Evolutionary conservation across 768 basidiomycete species (phyloP).

Genomic region (Fomitopsis serialis): DNA sequence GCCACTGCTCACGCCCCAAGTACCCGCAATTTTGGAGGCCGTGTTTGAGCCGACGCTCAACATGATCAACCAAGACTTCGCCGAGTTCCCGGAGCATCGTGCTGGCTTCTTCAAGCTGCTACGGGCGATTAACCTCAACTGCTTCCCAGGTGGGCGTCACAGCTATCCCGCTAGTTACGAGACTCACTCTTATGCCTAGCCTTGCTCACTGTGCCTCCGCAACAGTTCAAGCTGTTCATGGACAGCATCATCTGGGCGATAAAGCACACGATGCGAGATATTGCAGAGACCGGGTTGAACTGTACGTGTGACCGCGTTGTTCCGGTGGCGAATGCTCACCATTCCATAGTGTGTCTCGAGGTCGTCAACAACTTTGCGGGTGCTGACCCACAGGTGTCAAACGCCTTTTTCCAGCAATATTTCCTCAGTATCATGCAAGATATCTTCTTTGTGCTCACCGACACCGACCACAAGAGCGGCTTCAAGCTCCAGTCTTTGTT

Average conservation of each 20-base stretch:
- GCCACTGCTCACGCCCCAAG: constrained; percentile 86
- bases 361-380: constrained; percentile 92
- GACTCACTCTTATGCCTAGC: constrained; percentile 37
- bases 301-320: constrained; percentile 35
- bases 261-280: constrained; percentile 99
- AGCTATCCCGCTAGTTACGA: background rate
- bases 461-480: constrained; percentile 98
- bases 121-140: constrained; percentile 85
- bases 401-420: constrained; percentile 95
- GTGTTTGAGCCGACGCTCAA: constrained; percentile 95
- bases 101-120: constrained; percentile 95
- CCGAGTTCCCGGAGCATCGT: constrained; percentile 98
- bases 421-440: constrained; percentile 92
- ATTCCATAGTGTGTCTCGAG: constrained; percentile 73
- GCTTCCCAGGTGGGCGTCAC: constrained; percentile 79
- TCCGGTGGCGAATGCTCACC: background rate
- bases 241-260: constrained; percentile 99
- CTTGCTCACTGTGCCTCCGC: constrained; percentile 78
- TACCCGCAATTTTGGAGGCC: constrained; percentile 91
- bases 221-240: constrained; percentile 96
- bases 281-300: constrained; percentile 85
- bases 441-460: constrained; percentile 95
- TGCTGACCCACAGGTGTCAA: constrained; percentile 73
- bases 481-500: constrained; percentile 93
- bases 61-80: constrained; percentile 99